Base-by-base conservation (phyloP, 352 stramenopile genomes). In the Phytophthora macrochlamydospora region DNA sequence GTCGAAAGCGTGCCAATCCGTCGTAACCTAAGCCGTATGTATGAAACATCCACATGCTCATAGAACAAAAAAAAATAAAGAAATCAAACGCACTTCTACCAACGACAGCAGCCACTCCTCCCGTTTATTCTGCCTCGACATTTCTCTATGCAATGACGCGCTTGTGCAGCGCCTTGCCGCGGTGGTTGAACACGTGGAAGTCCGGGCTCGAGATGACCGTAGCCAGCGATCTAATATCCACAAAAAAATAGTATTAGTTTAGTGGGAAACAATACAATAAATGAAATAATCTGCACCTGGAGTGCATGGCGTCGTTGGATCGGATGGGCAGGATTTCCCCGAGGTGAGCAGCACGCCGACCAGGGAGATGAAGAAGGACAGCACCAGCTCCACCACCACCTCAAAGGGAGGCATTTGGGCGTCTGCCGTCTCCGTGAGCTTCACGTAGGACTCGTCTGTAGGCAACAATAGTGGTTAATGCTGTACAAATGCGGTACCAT, bases 121-220 rank as follows among this genome's bases (percentile, higher is more conserved):
- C 24, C 7, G 46, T 9, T 46, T 53, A 32, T 40, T 61, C 44
- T 5, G 49, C 9, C n/a, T 51, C 28, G 42, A 29, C 30, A 32
- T 46, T 29, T 44, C 29, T 65, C 51, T 78, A 77, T 40, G 66
- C 76, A 12, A 78, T 76, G 42, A 90, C 73, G 44, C 79, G 82
- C 67, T 90, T 91, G 76, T 89, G 81, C 43, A 94, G 73, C 40
- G 83, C 76, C 68, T 90, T 86, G 55, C 75, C 83, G 62, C 86
- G 83, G 71, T 94, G 86, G 69, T 91, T 92, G 71, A 92, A 94
- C 68, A 92, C 82, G 68, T 87, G 71, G 65, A 94, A 94, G 56
- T 94, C 83, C 12, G 86, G 80, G 49, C 72, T 84, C 37, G 81
- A 91, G 57, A 90, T 71, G 61, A 93, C 76, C 30, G 69, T 76